Evolutionary conservation across 1,284 basidiomycete species (phyloP).

Genomic region (Pascua sp.): DNA sequence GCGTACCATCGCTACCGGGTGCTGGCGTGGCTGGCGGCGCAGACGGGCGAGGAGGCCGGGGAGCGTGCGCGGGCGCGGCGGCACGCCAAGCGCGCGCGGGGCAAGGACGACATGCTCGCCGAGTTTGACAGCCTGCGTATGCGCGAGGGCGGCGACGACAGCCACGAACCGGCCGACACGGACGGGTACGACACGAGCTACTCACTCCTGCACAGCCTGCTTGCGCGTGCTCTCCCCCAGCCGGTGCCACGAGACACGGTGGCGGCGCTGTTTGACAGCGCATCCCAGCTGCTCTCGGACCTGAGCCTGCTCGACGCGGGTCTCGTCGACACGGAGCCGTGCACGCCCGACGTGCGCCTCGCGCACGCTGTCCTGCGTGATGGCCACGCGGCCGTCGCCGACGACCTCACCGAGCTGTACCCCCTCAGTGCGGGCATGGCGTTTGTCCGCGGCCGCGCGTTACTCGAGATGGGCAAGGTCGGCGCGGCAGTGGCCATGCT

Average conservation of each 20-base stretch:
- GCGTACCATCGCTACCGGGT: slow-evolving; percentile 43
- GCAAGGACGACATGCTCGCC: slow-evolving; percentile 30
- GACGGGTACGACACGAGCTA: slow-evolving; percentile 53
- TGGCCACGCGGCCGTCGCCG: slow-evolving; percentile 62
- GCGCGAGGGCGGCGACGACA: slow-evolving; percentile 22
- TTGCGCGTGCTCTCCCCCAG: slow-evolving; percentile 48
- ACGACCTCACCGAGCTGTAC: slow-evolving; percentile 67
- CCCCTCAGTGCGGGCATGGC: slow-evolving; percentile 69
- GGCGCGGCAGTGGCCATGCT: slow-evolving; percentile 70
- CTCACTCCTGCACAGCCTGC: slow-evolving; percentile 67
- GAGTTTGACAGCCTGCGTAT: slow-evolving; percentile 52
- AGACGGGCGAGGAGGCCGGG: slow-evolving; percentile 27
- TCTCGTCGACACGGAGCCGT: slow-evolving; percentile 30
- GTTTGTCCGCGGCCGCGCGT: slow-evolving; percentile 68
- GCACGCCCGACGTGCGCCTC: slow-evolving; percentile 60
- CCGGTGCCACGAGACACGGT: slow-evolving; percentile 57
- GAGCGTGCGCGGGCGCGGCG: slow-evolving; percentile 18
- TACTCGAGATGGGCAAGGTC: slow-evolving; percentile 64
- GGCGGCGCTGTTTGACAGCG: slow-evolving; percentile 21
- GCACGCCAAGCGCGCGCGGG: slow-evolving; percentile 20
- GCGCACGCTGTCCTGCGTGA: slow-evolving; percentile 65
- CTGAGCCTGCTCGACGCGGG: slow-evolving; percentile 13
- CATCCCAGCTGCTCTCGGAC: slow-evolving; percentile 17
- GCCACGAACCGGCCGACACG: slow-evolving; percentile 16
- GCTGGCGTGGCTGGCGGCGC: slow-evolving; percentile 40